A percentile compares a stretch with the other conserved stretches of the same genome.
Conservation (phyloP, 306 rosid genomes). For the Dryas octopetala region DNA sequence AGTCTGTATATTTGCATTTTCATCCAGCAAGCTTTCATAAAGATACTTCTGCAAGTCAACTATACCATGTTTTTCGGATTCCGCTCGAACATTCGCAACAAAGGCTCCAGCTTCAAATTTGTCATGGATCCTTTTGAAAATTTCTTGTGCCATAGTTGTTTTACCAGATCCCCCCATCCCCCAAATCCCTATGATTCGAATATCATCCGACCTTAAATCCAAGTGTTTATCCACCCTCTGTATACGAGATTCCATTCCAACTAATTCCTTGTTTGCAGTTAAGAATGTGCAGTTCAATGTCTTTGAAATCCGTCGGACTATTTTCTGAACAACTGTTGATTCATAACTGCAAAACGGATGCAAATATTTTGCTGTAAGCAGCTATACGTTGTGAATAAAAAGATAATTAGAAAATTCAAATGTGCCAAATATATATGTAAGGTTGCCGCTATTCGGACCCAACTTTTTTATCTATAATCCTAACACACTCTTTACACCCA, state of each 20-base stretch:
- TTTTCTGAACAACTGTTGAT: neutral
- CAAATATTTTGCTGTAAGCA: too few species aligned
- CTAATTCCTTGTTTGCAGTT: neutral
- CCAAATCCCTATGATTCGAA: neutral
- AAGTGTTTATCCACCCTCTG: neutral
- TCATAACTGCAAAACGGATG: neutral
- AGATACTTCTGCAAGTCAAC: neutral
- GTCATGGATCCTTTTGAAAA: neutral
- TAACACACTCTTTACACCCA: too few species aligned
- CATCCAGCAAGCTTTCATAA: too few species aligned
- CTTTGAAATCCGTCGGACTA: neutral
- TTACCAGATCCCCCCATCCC: constrained; percentile 11
- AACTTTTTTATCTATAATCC: too few species aligned
- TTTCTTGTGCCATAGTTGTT: neutral
- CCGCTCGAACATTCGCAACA: neutral
- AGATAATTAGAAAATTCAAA: too few species aligned
- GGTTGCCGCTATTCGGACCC: too few species aligned
- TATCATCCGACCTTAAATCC: neutral
- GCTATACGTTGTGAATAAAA: too few species aligned
- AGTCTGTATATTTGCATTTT: neutral
- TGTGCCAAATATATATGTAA: too few species aligned
- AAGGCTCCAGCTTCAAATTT: neutral
- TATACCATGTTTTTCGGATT: neutral
- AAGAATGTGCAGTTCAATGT: neutral
- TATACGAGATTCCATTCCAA: neutral